Percentiles rank a stretch among this genome's conserved stretches.
phyloP scores from a whole-genome alignment of 164 flowering plant species.

The Warburgia ugandensis region DNA sequence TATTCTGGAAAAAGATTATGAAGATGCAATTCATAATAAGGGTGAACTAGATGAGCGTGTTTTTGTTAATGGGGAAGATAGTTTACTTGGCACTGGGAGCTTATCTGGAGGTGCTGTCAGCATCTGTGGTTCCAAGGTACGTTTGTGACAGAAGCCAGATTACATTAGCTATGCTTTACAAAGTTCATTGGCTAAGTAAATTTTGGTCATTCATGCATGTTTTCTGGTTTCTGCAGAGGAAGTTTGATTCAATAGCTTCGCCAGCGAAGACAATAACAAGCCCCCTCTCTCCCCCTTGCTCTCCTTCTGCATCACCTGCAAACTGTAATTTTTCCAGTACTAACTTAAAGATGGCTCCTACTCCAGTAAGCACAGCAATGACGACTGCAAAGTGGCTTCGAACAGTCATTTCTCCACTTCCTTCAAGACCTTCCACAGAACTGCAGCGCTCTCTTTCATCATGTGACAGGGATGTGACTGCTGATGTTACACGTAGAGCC shows the following conservation, averaged over 20 bases:
- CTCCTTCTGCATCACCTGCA: constrained; percentile 47
- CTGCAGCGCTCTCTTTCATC: constrained; percentile 57
- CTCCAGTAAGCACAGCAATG: constrained; percentile 97
- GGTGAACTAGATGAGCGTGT: constrained; percentile 88
- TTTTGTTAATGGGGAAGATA: constrained; percentile 73
- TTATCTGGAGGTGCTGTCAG: constrained; percentile 66
- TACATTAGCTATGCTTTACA: not conserved
- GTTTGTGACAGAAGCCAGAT: constrained; percentile 6
- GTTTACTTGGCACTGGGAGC: constrained; percentile 77
- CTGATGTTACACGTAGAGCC: constrained; percentile 73
- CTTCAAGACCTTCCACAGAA: constrained; percentile 73
- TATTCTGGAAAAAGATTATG: constrained; percentile 73
- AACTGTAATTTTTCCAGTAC: constrained; percentile 34
- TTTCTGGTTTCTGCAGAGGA: constrained; percentile 43
- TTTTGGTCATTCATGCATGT: not conserved
- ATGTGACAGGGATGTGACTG: constrained; percentile 72
- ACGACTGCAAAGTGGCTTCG: constrained; percentile 98
- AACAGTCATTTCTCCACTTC: constrained; percentile 74
- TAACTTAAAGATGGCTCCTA: constrained; percentile 47
- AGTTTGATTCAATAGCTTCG: constrained; percentile 56
- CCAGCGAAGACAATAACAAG: constrained; percentile 70
- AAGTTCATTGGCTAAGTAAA: constrained; percentile 1
- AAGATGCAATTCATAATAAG: constrained; percentile 49
- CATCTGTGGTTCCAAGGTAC: constrained; percentile 62
- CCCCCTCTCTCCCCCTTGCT: constrained; percentile 64